Evolutionary conservation across 2,329 filamentous ascomycete species (phyloP), one percentile per base, ranked within the genome.

Genomic region (Rhinocladiella mackenziei): DNA sequence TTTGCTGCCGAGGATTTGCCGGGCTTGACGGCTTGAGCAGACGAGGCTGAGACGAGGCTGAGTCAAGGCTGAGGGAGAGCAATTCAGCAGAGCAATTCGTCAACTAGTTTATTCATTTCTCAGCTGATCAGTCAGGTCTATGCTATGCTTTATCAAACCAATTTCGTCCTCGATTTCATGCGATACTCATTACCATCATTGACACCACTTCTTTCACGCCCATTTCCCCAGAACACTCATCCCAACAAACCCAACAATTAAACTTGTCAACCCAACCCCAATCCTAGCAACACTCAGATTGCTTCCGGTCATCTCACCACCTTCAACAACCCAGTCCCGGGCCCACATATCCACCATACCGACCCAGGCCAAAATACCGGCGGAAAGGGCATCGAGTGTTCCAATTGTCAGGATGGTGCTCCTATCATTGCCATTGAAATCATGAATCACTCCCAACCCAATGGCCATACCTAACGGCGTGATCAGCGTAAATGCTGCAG

Each of bases 391-490:
- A 61, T 89, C 81, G 1, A 89, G 69, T 0, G 83, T 86, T 0
- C 84, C 85, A 25, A 89, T 78, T 2, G 84, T 80, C 31, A 89
- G 64, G 29, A 88, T 70, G 0, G 84, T 89, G 1, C 72, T 71
- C 2, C 72, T 75, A 54, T 86, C 76, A 56, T 85, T 87, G 3
- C 83, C 84, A 56, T 89, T 89, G 66, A 88, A 89, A 6, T 71
- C 62, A 26, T 81, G 66, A 19, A 89, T 65, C 3, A 85, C 83
- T 2, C 83, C 83, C 23, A 88, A 80, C 1, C 86, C 85, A 48
- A 91, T 88, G 0, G 80, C 83, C 84, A 89, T 89, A 8, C 85
- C 86, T 20, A 87, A 68, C 0, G 85, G 85, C 0, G 85, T 89
- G 42, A 86, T 79, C 18, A 88, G 66, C 0, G 83, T 76, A 56